Evolutionary conservation across 371 early-diverging fungal species (phyloP).

Genomic region (Lichtheimia corymbifera): DNA sequence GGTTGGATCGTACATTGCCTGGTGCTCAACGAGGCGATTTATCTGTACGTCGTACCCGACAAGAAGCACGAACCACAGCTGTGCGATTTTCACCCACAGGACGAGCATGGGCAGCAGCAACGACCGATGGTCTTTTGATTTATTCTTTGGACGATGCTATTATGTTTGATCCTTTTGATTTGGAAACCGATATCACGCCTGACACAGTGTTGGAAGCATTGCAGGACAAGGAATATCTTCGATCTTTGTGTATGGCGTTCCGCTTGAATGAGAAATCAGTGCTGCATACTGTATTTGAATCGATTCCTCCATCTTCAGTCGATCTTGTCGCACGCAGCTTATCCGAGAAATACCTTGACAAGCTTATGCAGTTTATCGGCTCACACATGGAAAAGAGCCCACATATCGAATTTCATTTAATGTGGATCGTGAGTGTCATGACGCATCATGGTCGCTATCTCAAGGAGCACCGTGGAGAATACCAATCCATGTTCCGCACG

Average conservation of each 20-base stretch:
- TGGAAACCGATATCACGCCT: conserved; percentile 95
- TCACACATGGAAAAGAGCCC: conserved; percentile 74
- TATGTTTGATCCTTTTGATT: conserved; percentile 96
- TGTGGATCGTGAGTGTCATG: conserved; percentile 78
- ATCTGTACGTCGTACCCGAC: conserved; percentile 72
- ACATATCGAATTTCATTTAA: conserved; percentile 84
- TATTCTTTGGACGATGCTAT: conserved; percentile 92
- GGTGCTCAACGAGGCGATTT: conserved; percentile 88
- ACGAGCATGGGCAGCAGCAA: conserved; percentile 92
- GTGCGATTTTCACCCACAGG: conserved; percentile 94
- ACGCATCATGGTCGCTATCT: conserved; percentile 82
- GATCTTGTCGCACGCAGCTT: conserved; percentile 73
- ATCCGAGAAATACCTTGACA: conserved; percentile 83
- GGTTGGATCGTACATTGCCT: conserved; percentile 79
- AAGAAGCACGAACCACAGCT: conserved; percentile 79
- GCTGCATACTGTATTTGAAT: conserved; percentile 77
- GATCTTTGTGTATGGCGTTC: conserved; percentile 90
- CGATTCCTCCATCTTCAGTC: conserved; percentile 78
- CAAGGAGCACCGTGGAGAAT: conserved; percentile 75
- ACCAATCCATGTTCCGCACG: conserved; percentile 75
- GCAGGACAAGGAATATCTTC: conserved; percentile 74
- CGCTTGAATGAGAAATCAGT: conserved; percentile 82
- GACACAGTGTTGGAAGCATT: conserved; percentile 76
- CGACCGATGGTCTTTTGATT: conserved; percentile 94
- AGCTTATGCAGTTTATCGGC: conserved; percentile 82